Base-by-base conservation (phyloP, 441 rosid genomes). In the Corymbia calophylla region DNA sequence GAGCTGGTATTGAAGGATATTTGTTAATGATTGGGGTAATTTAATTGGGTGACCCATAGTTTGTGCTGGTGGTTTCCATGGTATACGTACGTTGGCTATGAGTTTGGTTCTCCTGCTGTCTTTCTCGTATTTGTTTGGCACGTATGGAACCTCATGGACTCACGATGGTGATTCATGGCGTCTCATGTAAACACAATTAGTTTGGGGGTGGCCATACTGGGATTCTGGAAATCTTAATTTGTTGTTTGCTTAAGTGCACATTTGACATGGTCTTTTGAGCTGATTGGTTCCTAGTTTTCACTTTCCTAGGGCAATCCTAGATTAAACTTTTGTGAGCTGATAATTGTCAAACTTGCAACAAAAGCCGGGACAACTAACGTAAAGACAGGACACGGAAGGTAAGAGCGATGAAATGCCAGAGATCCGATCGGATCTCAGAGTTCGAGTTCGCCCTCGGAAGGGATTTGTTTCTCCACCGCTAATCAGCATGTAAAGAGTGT, bases 61-160 rank as follows among this genome's bases (percentile, higher is more conserved):
- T 19, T 70, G 81, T 70, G 81, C 89, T 89, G 87, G 66, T 91
- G 56, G 44, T 58, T 87, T 58, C 80, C 88, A 68, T 87, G 90
- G 32, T 87, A 47, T 90, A 70, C 89, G 55, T 84, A 51, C 70
- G 23, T 53, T 68, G 56, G 73, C 80, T 68, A 18, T 91, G 88
- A 84, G 88, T 87, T 21, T 84, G 51, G 25, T 86, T 58, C 92
- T 88, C 53, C 86, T 64, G 53, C 68, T 48, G 88, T 87, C 80
- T 47, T 89, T 80, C 82, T 51, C 60, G 53, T 89, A 89, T 87
- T 87, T 62, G 49, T 80, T 68, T 90, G 87, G 89, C 47, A 32
- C 47, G n/a, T 54, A 55, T 87, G 77, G 68, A 88, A 89, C 87
- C 13, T 90, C 86, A 80, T 88, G 89, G 56, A 86, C 16, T 86